Base-by-base conservation (phyloP, 441 rosid species). In the Mallotus repandus region DNA sequence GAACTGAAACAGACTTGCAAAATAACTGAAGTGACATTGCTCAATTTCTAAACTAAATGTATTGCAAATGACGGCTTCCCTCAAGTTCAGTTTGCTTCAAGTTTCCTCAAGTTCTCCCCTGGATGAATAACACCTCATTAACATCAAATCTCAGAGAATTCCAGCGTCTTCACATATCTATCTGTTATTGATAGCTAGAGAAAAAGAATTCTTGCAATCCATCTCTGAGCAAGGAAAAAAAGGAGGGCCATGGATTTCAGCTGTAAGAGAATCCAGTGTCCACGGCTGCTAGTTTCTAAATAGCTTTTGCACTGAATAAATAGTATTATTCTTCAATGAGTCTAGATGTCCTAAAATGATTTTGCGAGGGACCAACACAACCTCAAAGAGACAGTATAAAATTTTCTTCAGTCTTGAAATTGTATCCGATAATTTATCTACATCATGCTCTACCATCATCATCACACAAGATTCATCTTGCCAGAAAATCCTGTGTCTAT, bases 401-500 rank as follows among this genome's bases (percentile, higher is more conserved):
- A 1, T 29, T 29, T 29, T 29, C 32, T 29, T 59, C n/a, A 43
- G 67, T 57, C 21, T 70, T 46, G 19, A 64, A 58, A 29, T 41
- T 52, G 4, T 19, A 38, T 19, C 43, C 29, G 3, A 15, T n/a
- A 19, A 55, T 52, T 53, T n/a, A 29, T 67, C 14, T 1, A 19
- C 9, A 18, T 18, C 22, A 7, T 1, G 2, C 12, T 63, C 19
- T 57, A 56, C 64, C 63, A 29, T 48, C 69, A 70, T 71, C 29
- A 32, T 29, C 32, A 29, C 7, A 58, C 15, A n/a, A 46, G 66
- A 55, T 56, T 60, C 67, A 49, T 49, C 69, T 19, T 2, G n/a
- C 49, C 10, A 18, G 71, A 29, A 45, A 66, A 29, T 50, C 41
- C 68, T 19, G 53, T 72, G 8, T 62, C 54, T 52, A 29, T n/a